A percentile compares a stretch with the other conserved stretches of the same genome.
Conservation (phyloP, 495 filamentous ascomycete genomes). For the Penicillium paradoxum region DNA sequence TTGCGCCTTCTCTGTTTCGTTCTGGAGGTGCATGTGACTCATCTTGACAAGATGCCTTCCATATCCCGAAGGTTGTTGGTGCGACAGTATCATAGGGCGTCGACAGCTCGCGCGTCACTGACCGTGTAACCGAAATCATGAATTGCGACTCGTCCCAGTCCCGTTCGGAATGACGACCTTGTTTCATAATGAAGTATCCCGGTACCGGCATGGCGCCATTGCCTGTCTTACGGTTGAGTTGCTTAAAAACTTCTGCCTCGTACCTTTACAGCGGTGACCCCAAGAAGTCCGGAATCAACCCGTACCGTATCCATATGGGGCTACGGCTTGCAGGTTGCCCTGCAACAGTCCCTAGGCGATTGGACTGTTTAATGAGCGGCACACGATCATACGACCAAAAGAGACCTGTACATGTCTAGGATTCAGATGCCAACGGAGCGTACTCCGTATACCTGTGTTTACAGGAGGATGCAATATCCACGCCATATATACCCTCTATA, state of each 20-base stretch:
- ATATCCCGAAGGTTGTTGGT: conserved; percentile 3
- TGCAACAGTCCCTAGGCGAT: background rate
- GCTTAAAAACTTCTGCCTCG: background rate
- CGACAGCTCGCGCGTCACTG: background rate
- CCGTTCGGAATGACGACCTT: conserved; percentile 1
- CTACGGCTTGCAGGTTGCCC: background rate
- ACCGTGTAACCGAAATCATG: conserved; percentile 4
- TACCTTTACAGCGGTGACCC: background rate
- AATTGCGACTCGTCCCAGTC: background rate
- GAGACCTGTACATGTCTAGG: background rate
- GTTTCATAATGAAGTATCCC: background rate
- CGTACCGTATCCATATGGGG: background rate
- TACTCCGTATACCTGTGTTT: background rate
- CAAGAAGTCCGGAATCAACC: background rate
- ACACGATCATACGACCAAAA: background rate
- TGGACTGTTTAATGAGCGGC: too few species aligned
- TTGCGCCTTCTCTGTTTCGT: background rate
- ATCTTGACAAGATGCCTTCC: background rate
- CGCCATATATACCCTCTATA: background rate
- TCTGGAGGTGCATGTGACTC: conserved; percentile 3
- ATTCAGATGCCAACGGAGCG: background rate
- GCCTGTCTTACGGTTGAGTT: background rate
- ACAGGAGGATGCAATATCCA: background rate
- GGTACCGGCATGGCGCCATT: background rate
- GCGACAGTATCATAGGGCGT: background rate